phyloP scores from a whole-genome alignment of 1,284 basidiomycete species.

The Ganoderma sp. region DNA sequence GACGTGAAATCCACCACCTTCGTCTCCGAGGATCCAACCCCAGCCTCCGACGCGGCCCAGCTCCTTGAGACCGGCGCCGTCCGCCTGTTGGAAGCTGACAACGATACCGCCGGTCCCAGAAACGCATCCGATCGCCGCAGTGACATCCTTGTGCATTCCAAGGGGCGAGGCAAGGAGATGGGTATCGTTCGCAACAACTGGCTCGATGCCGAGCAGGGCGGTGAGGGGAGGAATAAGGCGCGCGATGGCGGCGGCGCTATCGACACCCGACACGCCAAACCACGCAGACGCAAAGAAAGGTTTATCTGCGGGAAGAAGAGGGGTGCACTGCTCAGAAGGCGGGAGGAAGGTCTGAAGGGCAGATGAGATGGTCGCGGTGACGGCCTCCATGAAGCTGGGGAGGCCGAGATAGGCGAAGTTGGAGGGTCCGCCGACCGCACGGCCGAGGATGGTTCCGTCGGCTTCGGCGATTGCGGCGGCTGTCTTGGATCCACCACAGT shows the following conservation, averaged over 20 bases:
- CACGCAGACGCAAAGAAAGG: slow-evolving; percentile 67
- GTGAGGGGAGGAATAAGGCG: slow-evolving; percentile 59
- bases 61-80: slow-evolving; percentile 50
- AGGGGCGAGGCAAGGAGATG: slow-evolving; percentile 77
- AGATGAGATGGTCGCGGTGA: slow-evolving; percentile 54
- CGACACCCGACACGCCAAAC: slow-evolving; percentile 80
- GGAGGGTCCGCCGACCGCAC: slow-evolving; percentile 68
- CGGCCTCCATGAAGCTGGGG: slow-evolving; percentile 52
- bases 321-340: slow-evolving; percentile 37
- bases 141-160: slow-evolving; percentile 59
- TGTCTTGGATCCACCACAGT: slow-evolving; percentile 85
- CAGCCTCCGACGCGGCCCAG: slow-evolving; percentile 77
- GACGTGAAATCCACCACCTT: slow-evolving; percentile 78
- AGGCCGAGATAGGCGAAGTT: slow-evolving; percentile 69
- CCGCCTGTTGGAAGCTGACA: slow-evolving; percentile 61
- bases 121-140: slow-evolving; percentile 67
- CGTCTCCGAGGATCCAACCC: slow-evolving; percentile 85
- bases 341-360: slow-evolving; percentile 56
- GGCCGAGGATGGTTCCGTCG: slow-evolving; percentile 62
- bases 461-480: slow-evolving; percentile 66
- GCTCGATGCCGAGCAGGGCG: slow-evolving; percentile 57
- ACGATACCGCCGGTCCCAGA: slow-evolving; percentile 76
- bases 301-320: slow-evolving; percentile 44
- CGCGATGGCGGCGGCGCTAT: slow-evolving; percentile 65
- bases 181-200: slow-evolving; percentile 76